A percentile compares a stretch with the other conserved stretches of the same genome.
Evolutionary conservation across 768 basidiomycete species (phyloP).

Genomic region (Tulasnella sp.): DNA sequence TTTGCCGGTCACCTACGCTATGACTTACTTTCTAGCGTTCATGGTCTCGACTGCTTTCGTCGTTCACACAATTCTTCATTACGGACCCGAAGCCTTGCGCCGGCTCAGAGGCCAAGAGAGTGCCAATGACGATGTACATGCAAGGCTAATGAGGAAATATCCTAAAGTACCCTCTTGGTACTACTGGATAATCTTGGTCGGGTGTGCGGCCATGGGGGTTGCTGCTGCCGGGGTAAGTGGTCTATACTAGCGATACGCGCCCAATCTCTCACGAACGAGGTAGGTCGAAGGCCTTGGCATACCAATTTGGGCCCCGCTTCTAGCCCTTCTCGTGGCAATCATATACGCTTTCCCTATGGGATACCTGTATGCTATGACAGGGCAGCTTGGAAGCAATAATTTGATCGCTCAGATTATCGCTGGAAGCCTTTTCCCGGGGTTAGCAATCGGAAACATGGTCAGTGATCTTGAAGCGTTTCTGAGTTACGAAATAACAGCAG

Average conservation of each 20-base stretch:
- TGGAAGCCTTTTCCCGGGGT: conserved; percentile 43
- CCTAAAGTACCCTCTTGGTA: conserved; percentile 38
- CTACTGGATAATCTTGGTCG: not conserved
- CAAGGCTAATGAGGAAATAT: conserved; percentile 46
- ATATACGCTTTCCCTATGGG: conserved; percentile 45
- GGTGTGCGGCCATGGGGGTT: not conserved
- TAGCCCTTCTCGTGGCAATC: conserved; percentile 38
- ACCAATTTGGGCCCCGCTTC: conserved; percentile 56
- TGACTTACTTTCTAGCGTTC: conserved; percentile 43
- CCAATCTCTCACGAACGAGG: not conserved
- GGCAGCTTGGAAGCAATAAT: conserved; percentile 41
- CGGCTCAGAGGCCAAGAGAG: conserved; percentile 38
- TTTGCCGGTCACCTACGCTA: conserved; percentile 39
- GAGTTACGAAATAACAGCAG: not conserved
- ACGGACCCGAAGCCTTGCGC: conserved; percentile 39
- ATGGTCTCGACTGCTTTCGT: conserved; percentile 41
- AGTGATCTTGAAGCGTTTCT: not conserved
- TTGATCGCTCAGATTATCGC: conserved; percentile 43
- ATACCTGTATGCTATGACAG: conserved; percentile 45
- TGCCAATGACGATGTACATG: conserved; percentile 42
- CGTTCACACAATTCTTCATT: conserved; percentile 43
- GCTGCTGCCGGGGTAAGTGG: not conserved
- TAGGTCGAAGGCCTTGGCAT: conserved; percentile 33
- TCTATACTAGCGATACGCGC: too few relatives aligned
- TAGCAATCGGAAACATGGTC: conserved; percentile 45